A percentile compares a stretch with the other conserved stretches of the same genome.
phyloP scores from a whole-genome alignment of 345 rosid species.

The Kandelia obovata region DNA sequence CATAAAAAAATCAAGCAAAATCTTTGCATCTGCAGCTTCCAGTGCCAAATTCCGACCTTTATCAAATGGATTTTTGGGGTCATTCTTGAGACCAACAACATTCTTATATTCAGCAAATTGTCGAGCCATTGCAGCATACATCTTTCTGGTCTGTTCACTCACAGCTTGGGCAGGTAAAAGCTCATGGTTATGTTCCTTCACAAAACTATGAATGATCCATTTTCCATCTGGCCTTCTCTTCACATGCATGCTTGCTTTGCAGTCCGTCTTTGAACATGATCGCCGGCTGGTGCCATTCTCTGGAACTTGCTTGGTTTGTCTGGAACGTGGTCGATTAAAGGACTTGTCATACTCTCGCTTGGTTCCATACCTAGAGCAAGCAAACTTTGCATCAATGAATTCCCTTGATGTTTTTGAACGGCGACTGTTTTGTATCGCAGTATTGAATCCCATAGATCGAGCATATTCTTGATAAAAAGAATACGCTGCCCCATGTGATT shows the following conservation, averaged over 20 bases:
- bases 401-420: conserved; percentile 66
- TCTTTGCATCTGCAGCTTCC: conserved; percentile 50
- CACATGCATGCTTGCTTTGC: conserved; percentile 78
- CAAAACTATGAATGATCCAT: conserved; percentile 64
- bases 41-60: conserved; percentile 43
- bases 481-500: conserved; percentile 57
- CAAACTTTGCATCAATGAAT: conserved; percentile 71
- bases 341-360: conserved; percentile 62
- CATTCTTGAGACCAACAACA: conserved; percentile 46
- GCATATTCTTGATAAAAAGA: conserved; percentile 68
- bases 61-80: conserved; percentile 41
- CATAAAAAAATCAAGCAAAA: conserved; percentile 45
- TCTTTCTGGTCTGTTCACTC: conserved; percentile 65
- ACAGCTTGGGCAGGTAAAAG: conserved; percentile 73
- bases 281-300: conserved; percentile 55
- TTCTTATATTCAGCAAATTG: conserved; percentile 64
- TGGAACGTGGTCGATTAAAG: conserved; percentile 48
- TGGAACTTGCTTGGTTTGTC: conserved; percentile 54
- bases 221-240: conserved; percentile 62
- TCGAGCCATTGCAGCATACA: conserved; percentile 70
- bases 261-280: conserved; percentile 56
- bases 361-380: conserved; percentile 69
- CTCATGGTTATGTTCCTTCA: conserved; percentile 68
- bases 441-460: conserved; percentile 61
- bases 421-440: conserved; percentile 60